phyloP scores from a whole-genome alignment of 2,329 filamentous ascomycete genomes.

The Ceratocystis papillata region DNA sequence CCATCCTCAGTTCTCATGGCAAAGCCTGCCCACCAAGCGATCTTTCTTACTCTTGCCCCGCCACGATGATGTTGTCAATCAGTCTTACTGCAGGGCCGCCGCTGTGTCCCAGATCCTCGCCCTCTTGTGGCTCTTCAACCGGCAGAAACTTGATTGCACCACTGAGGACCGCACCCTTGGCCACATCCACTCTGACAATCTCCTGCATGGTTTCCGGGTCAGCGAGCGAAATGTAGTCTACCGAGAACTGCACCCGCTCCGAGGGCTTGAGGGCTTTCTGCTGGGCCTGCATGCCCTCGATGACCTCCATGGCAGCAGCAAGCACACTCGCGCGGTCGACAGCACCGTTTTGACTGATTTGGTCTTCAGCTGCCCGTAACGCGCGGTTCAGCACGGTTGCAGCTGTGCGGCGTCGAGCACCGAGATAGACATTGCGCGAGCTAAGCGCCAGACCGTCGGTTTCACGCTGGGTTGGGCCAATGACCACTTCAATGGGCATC shows the following conservation, averaged over 20 bases:
- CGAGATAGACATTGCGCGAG: constrained; percentile 88
- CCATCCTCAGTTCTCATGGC: not conserved
- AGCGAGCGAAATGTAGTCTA: constrained; percentile 87
- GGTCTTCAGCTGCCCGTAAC: constrained; percentile 57
- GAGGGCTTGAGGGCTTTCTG: constrained; percentile 51
- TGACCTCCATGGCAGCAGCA: constrained; percentile 54
- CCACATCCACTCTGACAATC: constrained; percentile 56
- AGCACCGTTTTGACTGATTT: constrained; percentile 35
- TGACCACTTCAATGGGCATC: constrained; percentile 60
- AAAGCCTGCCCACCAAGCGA: not conserved
- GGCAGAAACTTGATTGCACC: constrained; percentile 84
- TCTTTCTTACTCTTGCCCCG: constrained; percentile 30
- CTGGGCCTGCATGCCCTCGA: constrained; percentile 43
- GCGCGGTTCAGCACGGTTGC: constrained; percentile 63
- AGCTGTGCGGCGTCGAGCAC: constrained; percentile 56
- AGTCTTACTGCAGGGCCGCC: constrained; percentile 68
- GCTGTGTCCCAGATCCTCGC: constrained; percentile 63
- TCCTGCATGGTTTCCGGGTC: constrained; percentile 78
- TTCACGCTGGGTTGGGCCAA: constrained; percentile 67
- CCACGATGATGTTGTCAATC: constrained; percentile 84
- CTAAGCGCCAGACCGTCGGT: constrained; percentile 77
- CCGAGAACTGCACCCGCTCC: constrained; percentile 60
- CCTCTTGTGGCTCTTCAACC: constrained; percentile 56
- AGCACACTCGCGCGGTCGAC: constrained; percentile 57
- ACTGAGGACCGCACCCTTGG: constrained; percentile 70